Evolutionary conservation across 768 basidiomycete genomes (phyloP).

Genomic region (Lepiota brunneoincarnata): DNA sequence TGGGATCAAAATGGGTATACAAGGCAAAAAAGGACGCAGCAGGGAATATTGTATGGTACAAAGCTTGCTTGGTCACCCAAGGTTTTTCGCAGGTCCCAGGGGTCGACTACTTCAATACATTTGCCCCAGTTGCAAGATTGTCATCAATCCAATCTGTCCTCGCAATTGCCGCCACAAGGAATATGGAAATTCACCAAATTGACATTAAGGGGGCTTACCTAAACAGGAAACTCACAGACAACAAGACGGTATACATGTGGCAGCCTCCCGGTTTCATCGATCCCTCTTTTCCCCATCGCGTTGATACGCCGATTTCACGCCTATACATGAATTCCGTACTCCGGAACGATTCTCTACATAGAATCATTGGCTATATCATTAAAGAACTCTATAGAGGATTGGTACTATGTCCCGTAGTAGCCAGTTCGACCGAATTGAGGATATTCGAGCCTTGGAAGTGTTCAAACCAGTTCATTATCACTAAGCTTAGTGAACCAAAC

Average conservation of each 20-base stretch:
- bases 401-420: too few species aligned
- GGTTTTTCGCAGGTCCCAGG: slow-evolving; percentile 40
- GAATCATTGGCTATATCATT: too few species aligned
- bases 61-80: slow-evolving; percentile 26
- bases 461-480: too few species aligned
- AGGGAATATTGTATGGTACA: slow-evolving; percentile 19
- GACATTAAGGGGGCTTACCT: slow-evolving; percentile 41
- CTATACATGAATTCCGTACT: too few species aligned
- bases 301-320: too few species aligned
- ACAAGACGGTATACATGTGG: slow-evolving; percentile 39
- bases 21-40: slow-evolving; percentile 19
- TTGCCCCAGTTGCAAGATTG: slow-evolving; percentile 24
- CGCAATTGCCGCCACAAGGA: slow-evolving; percentile 28
- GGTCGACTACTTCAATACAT: slow-evolving; percentile 36
- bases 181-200: slow-evolving; percentile 34
- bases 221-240: slow-evolving; percentile 28
- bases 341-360: too few species aligned
- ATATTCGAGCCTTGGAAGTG: too few species aligned
- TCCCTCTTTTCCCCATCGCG: too few species aligned
- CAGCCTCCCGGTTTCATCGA: slow-evolving; percentile 31
- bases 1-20: slow-evolving; percentile 23
- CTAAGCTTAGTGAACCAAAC: too few species aligned
- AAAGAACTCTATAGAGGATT: too few species aligned
- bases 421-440: too few species aligned
- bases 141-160: slow-evolving; percentile 25